Base-by-base conservation (phyloP, 192 early-diverging fungal genomes). In the Lunasporangiospora selenospora region DNA sequence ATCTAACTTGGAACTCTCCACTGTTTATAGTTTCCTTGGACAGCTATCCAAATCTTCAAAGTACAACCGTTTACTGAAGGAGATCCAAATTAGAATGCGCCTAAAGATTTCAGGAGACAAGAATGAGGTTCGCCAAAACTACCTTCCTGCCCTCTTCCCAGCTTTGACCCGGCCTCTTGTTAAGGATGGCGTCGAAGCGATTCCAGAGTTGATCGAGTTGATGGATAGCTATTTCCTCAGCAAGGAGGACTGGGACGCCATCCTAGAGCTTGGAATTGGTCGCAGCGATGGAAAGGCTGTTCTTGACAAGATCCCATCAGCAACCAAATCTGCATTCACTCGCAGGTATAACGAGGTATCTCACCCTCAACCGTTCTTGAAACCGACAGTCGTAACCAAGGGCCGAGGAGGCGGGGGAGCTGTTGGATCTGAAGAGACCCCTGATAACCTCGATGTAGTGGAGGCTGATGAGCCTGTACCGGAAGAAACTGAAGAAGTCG, bases 151-250 rank as follows among this genome's bases (percentile, higher is more conserved):
- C 27, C 51, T 95, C 15, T 80, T 77, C 32, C 70, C 77, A 5
- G 63, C 60, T 13, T 43, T 94, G 4, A 81, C 80, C 2, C 41
- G 51, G n/a, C 92, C 88, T 29, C 55, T 91, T 24, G 38, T 84
- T 4, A 46, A 81, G 19, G 48, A 63, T 3, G 78, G 75, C 30
- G 47, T 77, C 66, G 87, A 81, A 8, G 90, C 86, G 0, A 86
- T 93, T 33, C 69, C 77, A 5, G 78, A 87, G 8, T 88, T 95
- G n/a, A 90, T 98, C 27, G 58, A 88, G 9, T 67, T 83, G 6
- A 95, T 99, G 94, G 95, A 99, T 62, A 84, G 87, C 13, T 99
- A 99, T 77, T 94, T 90, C 53, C 75, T 99, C 47, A 90, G 76
- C 60, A 89, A 88, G 62, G 96, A 98, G 36, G 88, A 94, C 64